Evolutionary conservation across 768 basidiomycete species (phyloP).

Genomic region (Chiua virens): DNA sequence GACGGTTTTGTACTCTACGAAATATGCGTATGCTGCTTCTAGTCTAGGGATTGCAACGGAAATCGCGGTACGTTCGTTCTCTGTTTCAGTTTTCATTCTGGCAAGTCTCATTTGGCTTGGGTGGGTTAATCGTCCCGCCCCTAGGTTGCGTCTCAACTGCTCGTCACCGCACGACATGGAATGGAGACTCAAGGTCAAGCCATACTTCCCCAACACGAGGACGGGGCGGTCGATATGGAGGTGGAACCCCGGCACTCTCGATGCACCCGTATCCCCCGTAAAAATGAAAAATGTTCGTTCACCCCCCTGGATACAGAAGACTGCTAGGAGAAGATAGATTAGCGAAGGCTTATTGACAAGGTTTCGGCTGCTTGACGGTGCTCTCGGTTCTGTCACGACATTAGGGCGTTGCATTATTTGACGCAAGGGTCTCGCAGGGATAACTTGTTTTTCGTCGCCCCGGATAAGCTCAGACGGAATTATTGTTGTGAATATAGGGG

Average conservation of each 20-base stretch:
- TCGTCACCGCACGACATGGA: constrained; percentile 16
- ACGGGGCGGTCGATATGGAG: background rate
- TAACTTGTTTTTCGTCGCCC: too few species aligned
- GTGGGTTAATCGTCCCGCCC: background rate
- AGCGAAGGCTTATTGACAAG: background rate
- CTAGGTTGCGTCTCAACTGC: constrained; percentile 14
- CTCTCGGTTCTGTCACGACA: too few species aligned
- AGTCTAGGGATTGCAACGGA: constrained; percentile 15
- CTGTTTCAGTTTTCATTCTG: too few species aligned
- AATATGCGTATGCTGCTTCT: background rate
- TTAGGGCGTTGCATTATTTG: too few species aligned
- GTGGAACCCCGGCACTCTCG: background rate
- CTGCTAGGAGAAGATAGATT: background rate
- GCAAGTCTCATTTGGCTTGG: background rate
- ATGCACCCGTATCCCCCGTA: background rate
- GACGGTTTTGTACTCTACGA: constrained; percentile 6
- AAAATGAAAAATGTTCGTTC: background rate
- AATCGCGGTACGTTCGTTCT: constrained; percentile 11
- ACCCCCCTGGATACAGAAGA: background rate
- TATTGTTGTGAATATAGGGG: too few species aligned
- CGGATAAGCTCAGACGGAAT: too few species aligned
- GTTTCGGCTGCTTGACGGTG: too few species aligned
- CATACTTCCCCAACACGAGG: too few species aligned
- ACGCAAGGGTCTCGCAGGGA: too few species aligned
- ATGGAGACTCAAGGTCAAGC: background rate